phyloP scores from a whole-genome alignment of 345 rosid species.

The Boechera divaricarpa region DNA sequence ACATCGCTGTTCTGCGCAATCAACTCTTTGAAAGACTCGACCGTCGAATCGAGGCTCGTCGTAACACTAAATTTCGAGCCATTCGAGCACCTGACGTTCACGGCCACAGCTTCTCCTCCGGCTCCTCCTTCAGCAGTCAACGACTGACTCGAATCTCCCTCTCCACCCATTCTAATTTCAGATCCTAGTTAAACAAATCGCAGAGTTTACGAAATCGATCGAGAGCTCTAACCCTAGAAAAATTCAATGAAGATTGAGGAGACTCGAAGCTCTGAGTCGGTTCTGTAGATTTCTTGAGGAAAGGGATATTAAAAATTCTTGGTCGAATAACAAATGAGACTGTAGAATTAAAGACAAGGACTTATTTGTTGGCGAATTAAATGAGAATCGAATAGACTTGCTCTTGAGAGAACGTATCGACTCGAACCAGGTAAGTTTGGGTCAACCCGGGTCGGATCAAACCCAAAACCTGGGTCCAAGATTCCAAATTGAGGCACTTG shows the following conservation, averaged over 20 bases:
- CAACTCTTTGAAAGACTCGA: conserved; percentile 60
- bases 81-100: conserved; percentile 69
- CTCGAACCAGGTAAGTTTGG: neutral
- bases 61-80: conserved; percentile 66
- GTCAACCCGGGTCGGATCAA: neutral
- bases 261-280: conserved; percentile 32
- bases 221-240: conserved; percentile 34
- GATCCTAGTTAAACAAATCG: conserved; percentile 16
- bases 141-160: conserved; percentile 69
- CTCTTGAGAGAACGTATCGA: conserved; percentile 12
- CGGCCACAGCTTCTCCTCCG: conserved; percentile 51
- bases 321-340: conserved; percentile 37
- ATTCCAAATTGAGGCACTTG: too few relatives aligned
- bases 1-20: conserved; percentile 69
- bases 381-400: conserved; percentile 19
- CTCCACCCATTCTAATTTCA: conserved; percentile 50
- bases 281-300: conserved; percentile 38
- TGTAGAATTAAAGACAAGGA: conserved; percentile 6
- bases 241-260: conserved; percentile 14
- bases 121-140: conserved; percentile 38
- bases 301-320: conserved; percentile 14
- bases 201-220: conserved; percentile 31
- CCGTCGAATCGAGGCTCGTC: conserved; percentile 61
- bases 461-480: neutral
- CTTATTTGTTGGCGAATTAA: conserved; percentile 28